Percentiles rank a stretch among this genome's conserved stretches.
phyloP scores from a whole-genome alignment of 2,329 filamentous ascomycete genomes.

The Botrytis porri region DNA sequence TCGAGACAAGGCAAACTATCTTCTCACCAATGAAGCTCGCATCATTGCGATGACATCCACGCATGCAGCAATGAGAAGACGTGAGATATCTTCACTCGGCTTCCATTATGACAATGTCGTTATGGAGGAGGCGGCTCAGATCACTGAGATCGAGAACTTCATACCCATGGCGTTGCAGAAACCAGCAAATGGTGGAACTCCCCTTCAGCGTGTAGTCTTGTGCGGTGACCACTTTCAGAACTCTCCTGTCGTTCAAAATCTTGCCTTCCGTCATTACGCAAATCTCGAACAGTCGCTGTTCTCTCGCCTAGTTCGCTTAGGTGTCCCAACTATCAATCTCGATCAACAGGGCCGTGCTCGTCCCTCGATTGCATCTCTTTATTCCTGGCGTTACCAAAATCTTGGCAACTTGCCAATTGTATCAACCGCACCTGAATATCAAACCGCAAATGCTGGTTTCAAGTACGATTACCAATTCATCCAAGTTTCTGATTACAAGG shows the following conservation, averaged over 20 bases:
- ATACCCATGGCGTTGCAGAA: conserved; percentile 92
- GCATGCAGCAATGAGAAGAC: conserved; percentile 89
- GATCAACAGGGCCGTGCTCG: conserved; percentile 92
- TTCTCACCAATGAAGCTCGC: conserved; percentile 91
- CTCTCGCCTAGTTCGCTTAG: conserved; percentile 82
- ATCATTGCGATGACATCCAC: conserved; percentile 99
- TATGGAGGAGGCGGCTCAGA: conserved; percentile 98
- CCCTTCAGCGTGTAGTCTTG: conserved; percentile 82
- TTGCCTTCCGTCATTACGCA: conserved; percentile 90
- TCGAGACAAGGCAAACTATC: conserved; percentile 92
- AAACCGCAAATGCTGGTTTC: conserved; percentile 84
- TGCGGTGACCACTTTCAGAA: conserved; percentile 97
- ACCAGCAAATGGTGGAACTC: conserved; percentile 66
- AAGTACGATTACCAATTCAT: conserved; percentile 96
- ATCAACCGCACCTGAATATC: conserved; percentile 66
- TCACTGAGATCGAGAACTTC: conserved; percentile 96
- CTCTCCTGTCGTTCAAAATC: conserved; percentile 89
- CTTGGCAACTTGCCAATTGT: conserved; percentile 79
- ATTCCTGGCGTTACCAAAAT: conserved; percentile 86
- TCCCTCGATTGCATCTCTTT: conserved; percentile 81
- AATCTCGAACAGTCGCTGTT: conserved; percentile 97
- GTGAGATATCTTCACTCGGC: conserved; percentile 86
- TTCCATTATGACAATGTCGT: conserved; percentile 98
- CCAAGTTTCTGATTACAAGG: conserved; percentile 90
- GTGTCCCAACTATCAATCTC: conserved; percentile 85